Evolutionary conservation across 2,329 filamentous ascomycete species (phyloP), one percentile per base, ranked within the genome.

Genomic region (Arthroderma sp.): DNA sequence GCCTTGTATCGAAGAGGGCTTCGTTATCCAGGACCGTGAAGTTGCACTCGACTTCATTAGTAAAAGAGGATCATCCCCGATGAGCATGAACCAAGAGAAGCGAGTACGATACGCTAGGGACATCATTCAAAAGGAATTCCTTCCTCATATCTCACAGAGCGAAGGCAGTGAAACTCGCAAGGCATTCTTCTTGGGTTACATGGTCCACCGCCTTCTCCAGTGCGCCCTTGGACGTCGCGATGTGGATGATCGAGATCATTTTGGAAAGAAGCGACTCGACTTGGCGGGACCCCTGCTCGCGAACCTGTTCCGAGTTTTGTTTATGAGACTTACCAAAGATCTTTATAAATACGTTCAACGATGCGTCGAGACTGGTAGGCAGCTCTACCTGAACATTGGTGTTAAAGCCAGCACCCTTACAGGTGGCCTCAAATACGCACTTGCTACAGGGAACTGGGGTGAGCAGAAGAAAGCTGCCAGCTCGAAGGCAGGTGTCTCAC

Each of bases 401-500:
- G 86, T 97, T 67, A 97, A 96, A 76, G 85, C 87, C 21, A 86
- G 84, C 61, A 95, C 93, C 19, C 80, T 98, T 63, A 95, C 91
- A 19, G 94, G 93, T 68, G 93, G 91, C 54, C 76, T 98, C 63
- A 95, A 96, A 70, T 98, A 98, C 74, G 96, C 93, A 55, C 79
- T 98, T 61, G 91, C 93, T 25, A 98, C 93, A 13, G 93, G 93
- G 63, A 98, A 98, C 74, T 98, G 93, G 94, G 94, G 93, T 68
- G 93, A 98, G 64, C 93, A 98, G 77, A 98, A 97, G 81, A 98
- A 97, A 77, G 91, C 93, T 19, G 87, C 88, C 66, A 91, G 86
- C 65, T 88, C 91, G 1, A 97, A 94, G 62, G 93, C 93, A 51
- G 94, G 93, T 79, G 93, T 98, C 51, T 97, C 91, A 52, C 93